phyloP scores from a whole-genome alignment of 202 grass and related monocot species.

The Zizania palustris region DNA sequence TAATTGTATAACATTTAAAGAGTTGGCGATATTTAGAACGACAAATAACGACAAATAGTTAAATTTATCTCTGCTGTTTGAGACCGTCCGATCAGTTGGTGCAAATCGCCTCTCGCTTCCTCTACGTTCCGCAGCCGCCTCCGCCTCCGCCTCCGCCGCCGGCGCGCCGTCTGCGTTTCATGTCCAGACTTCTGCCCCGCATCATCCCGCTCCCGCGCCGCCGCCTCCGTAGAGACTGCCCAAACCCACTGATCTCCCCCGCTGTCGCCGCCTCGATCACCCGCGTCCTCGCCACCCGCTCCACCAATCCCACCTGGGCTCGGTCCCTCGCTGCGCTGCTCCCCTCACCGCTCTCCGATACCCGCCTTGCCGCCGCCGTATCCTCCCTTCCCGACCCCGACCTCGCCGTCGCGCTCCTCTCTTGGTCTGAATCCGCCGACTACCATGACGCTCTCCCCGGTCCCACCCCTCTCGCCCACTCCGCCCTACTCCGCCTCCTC shows the following conservation, averaged over 20 bases:
- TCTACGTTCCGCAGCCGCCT: neutral
- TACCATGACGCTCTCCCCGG: neutral
- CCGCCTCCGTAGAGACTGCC: conserved; percentile 13
- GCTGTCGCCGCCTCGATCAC: conserved; percentile 38
- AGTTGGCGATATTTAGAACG: too few species aligned
- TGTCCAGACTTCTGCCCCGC: conserved; percentile 68
- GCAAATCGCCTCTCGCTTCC: neutral
- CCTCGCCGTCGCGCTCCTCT: conserved; percentile 45
- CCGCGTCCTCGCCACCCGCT: conserved; percentile 41
- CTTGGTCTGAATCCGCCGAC: conserved; percentile 31
- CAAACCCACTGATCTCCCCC: neutral
- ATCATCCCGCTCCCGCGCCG: conserved; percentile 45
- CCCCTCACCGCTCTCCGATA: conserved; percentile 48
- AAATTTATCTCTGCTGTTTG: neutral
- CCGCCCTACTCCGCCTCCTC: conserved; percentile 46
- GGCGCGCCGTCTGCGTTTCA: conserved; percentile 39
- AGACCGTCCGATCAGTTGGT: neutral
- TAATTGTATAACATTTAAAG: too few species aligned
- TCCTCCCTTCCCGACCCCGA: conserved; percentile 35
- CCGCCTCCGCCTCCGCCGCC: neutral
- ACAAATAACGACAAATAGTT: too few species aligned
- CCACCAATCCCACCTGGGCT: conserved; percentile 38
- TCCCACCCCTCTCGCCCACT: conserved; percentile 42
- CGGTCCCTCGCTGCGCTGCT: conserved; percentile 47
- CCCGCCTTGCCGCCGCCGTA: conserved; percentile 42